Conservation (phyloP, 2,329 filamentous ascomycete genomes). For the Cercospora janseana region DNA sequence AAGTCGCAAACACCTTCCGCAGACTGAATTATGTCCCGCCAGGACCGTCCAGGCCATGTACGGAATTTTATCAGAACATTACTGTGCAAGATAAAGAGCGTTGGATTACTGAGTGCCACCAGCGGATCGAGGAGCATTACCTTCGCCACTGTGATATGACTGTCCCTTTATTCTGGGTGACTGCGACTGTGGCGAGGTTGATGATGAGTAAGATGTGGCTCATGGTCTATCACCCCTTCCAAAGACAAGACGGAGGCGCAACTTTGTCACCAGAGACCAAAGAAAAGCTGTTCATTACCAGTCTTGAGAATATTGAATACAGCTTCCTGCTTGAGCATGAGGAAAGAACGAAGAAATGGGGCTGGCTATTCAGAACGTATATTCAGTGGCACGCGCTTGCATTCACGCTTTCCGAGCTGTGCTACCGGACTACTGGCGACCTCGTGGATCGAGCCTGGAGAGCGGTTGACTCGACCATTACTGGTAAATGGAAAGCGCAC, state of each 20-base stretch:
- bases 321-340: constrained; percentile 65
- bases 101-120: constrained; percentile 51
- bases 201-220: constrained; percentile 78
- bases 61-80: constrained; percentile 45
- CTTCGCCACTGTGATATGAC: constrained; percentile 53
- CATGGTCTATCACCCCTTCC: constrained; percentile 71
- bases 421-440: constrained; percentile 55
- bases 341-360: constrained; percentile 60
- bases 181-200: constrained; percentile 65
- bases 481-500: constrained; percentile 43
- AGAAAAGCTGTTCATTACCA: constrained; percentile 68
- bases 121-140: constrained; percentile 51
- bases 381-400: constrained; percentile 66
- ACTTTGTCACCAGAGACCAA: constrained; percentile 61
- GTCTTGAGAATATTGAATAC: constrained; percentile 73
- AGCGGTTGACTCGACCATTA: constrained; percentile 52
- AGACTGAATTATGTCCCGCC: constrained; percentile 48
- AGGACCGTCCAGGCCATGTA: constrained; percentile 42
- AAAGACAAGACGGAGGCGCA: constrained; percentile 58
- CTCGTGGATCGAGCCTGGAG: constrained; percentile 61
- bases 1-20: constrained; percentile 50
- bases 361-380: constrained; percentile 64
- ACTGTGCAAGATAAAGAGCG: constrained; percentile 49
- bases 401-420: constrained; percentile 60
- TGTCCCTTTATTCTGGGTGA: constrained; percentile 65